Percentiles rank a stretch among this genome's conserved stretches.
phyloP scores from a whole-genome alignment of 2,329 filamentous ascomycete species.

The Phialophora chinensis region DNA sequence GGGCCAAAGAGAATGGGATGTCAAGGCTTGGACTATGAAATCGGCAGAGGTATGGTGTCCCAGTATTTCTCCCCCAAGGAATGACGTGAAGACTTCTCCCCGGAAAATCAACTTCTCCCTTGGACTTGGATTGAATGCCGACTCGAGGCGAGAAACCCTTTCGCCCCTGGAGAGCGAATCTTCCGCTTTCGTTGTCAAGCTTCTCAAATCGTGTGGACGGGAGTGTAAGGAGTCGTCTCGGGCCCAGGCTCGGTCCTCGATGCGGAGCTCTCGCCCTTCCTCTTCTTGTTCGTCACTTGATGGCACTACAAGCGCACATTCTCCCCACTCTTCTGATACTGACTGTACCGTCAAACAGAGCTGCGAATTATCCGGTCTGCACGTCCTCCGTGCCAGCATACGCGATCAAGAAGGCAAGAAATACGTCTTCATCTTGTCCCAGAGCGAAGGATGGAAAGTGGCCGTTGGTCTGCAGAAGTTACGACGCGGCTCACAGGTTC shows the following conservation, averaged over 20 bases:
- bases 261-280: slow-evolving; percentile 51
- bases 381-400: slow-evolving; percentile 64
- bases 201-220: slow-evolving; percentile 65
- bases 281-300: slow-evolving; percentile 25
- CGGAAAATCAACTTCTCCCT: slow-evolving; percentile 22
- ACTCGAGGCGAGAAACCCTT: slow-evolving; percentile 20
- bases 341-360: slow-evolving; percentile 39
- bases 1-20: slow-evolving; percentile 96
- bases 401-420: slow-evolving; percentile 66
- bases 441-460: slow-evolving; percentile 68
- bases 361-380: slow-evolving; percentile 54
- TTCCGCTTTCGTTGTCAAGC: slow-evolving; percentile 53
- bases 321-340: slow-evolving; percentile 11
- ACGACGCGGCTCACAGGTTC: slow-evolving; percentile 61
- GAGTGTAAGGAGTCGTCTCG: slow-evolving; percentile 42
- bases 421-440: slow-evolving; percentile 66
- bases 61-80: slow-evolving; percentile 54
- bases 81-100: slow-evolving; percentile 6
- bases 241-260: slow-evolving; percentile 52
- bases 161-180: slow-evolving; percentile 26
- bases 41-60: slow-evolving; percentile 85
- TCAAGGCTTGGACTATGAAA: slow-evolving; percentile 98
- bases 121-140: slow-evolving; percentile 20
- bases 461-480: slow-evolving; percentile 63
- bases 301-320: slow-evolving; percentile 22